Base-by-base conservation (phyloP, 345 rosid species). In the Hevea brasiliensis region DNA sequence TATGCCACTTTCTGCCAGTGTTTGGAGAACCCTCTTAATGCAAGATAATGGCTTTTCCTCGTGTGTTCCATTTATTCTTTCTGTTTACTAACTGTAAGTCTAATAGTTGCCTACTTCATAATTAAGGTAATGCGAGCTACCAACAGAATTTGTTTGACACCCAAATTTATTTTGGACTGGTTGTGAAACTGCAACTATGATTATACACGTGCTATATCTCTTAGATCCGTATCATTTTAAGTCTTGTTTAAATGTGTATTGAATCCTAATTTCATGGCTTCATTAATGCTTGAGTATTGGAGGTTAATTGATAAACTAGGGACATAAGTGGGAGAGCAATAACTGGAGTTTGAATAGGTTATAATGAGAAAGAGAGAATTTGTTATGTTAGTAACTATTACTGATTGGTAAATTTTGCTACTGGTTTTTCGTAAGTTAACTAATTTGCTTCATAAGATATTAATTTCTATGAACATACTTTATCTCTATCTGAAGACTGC, bases 401-500 rank as follows among this genome's bases (percentile, higher is more conserved):
- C 47, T 56, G 37, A 62, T 57, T 23, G 53, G 35, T 55, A 53
- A 57, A 35, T 18, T 32, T 48, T 35, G 23, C 15, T 74, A 48
- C 66, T 57, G 6, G 23, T 72, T 63, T 73, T 50, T 60, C 44
- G 50, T 0, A 7, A 29, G 27, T 73, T 59, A n/a, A 61, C 48
- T 74, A 27, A 13, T 65, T 60, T 9, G 6, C 60, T 66, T 61
- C 62, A 18, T 48, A 13, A 42, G 48, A 20, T 59, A 47, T 71
- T 42, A 23, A 35, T 61, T 63, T 41, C 21, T 72, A 40, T 12
- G 6, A 63, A 74, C 44, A 70, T 71, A 29, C 35, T 65, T 61
- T 74, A n/a, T 71, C 32, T 66, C 8, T 71, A 61, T 45, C 41
- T 65, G 63, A 83, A 95, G 99, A 74, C 97, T 81, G 97, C 99